Evolutionary conservation across 2,329 filamentous ascomycete species (phyloP), one percentile per base, ranked within the genome.

Genomic region (Albifimbria verrucaria): DNA sequence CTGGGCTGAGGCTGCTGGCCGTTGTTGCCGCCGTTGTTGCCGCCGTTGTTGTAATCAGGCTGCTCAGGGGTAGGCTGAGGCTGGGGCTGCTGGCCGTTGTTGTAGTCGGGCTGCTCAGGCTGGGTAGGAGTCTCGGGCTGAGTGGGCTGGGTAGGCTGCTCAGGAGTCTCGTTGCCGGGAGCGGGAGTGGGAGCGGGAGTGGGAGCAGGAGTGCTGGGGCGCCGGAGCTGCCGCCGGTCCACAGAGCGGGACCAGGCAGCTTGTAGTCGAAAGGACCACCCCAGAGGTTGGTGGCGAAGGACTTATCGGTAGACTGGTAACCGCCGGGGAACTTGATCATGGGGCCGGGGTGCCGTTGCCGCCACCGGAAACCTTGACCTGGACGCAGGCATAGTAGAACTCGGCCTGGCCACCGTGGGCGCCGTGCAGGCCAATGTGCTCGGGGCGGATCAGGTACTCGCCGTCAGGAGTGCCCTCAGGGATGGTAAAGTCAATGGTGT

Each of bases 361-460:
- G n/a, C 57, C 55, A 26, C 53, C 50, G 11, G 49, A 49, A 25
- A 62, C 54, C 52, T 57, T 58, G 55, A 62, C 52, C 54, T 62
- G 57, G 23, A 56, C 54, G 45, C 59, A 63, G 39, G 54, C 53
- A 50, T 51, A 49, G 54, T 56, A 56, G 53, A 56, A 56, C 57
- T 64, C 59, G 41, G 60, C 57, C 56, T 62, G 55, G 48, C 58
- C 57, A 48, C 57, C 57, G 51, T 62, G 60, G 20, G 60, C 60
- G 24, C 57, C 56, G 49, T 61, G 60, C 26, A 63, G 18, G 57
- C 59, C 68, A 48, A 71, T 69, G 49, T 70, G 68, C 57, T 72
- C 69, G 10, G 62, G 57, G 17, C 68, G 67, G 43, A 69, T 49
- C 50, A 72, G 66, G 47, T 71, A 70, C 51, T 75, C 69, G 11